Percentiles rank a stretch among this genome's conserved stretches.
phyloP scores from a whole-genome alignment of 2,329 filamentous ascomycete species.

The Colletotrichum nymphaeae region DNA sequence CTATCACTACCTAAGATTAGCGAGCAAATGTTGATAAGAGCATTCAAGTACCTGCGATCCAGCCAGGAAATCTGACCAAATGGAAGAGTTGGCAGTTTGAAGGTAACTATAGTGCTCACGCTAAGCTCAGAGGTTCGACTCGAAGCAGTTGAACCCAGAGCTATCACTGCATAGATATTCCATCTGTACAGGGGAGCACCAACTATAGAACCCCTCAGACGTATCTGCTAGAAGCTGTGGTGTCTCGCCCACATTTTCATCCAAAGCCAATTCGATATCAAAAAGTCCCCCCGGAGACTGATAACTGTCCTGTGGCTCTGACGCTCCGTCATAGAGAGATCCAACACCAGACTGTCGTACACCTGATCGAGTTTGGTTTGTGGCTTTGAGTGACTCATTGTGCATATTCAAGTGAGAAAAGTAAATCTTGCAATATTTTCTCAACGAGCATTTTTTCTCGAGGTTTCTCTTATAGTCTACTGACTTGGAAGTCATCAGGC shows the following conservation, averaged over 20 bases:
- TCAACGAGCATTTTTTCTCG: background rate
- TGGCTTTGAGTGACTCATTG: background rate
- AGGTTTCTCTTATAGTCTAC: too few species aligned
- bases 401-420: background rate
- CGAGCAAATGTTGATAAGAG: too few species aligned
- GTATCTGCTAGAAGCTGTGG: background rate
- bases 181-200: background rate
- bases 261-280: background rate
- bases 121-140: background rate
- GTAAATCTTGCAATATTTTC: background rate
- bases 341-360: background rate
- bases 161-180: background rate
- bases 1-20: too few species aligned
- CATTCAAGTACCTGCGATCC: too few species aligned
- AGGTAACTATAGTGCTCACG: too few species aligned
- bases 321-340: background rate
- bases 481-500: background rate
- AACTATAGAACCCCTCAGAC: background rate
- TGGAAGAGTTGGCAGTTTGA: too few species aligned
- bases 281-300: background rate
- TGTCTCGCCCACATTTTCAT: background rate
- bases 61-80: too few species aligned
- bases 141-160: background rate
- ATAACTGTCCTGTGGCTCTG: too few species aligned
- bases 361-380: background rate